phyloP scores from a whole-genome alignment of 805 yeast genomes.

The Wickerhamomyces chaumierensis region DNA sequence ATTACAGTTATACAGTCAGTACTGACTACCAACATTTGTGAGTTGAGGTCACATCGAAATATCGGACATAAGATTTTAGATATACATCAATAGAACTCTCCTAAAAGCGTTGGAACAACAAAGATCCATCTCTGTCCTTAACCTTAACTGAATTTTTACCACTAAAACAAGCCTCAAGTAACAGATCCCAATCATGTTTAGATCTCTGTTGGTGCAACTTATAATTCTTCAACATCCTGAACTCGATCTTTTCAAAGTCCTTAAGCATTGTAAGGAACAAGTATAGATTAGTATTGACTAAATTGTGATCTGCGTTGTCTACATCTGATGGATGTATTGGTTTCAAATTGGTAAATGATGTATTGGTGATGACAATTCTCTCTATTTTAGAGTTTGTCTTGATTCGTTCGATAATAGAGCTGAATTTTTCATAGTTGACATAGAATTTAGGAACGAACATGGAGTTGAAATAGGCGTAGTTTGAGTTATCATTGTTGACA shows the following conservation, averaged over 20 bases:
- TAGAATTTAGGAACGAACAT: slow-evolving; percentile 20
- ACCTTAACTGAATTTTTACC: slow-evolving; percentile 24
- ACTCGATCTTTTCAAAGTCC: slow-evolving; percentile 23
- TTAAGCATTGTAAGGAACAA: slow-evolving; percentile 21
- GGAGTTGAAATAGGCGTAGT: slow-evolving; percentile 17
- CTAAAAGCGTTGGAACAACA: slow-evolving; percentile 24
- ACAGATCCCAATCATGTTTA: slow-evolving; percentile 26
- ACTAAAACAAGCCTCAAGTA: slow-evolving; percentile 24
- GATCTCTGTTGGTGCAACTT: slow-evolving; percentile 26
- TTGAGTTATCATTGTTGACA: slow-evolving; percentile 14
- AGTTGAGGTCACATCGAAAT: too few species aligned
- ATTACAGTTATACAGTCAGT: too few species aligned
- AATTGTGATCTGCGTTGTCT: slow-evolving; percentile 16
- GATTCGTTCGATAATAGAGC: slow-evolving; percentile 5
- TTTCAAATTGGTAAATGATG: slow-evolving; percentile 16
- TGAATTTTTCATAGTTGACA: slow-evolving; percentile 12
- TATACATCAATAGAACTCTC: slow-evolving; percentile 5
- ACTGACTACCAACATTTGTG: too few species aligned
- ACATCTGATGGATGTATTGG: slow-evolving; percentile 17
- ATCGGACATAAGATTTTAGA: background rate
- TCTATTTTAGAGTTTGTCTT: slow-evolving; percentile 10
- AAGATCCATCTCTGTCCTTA: slow-evolving; percentile 27
- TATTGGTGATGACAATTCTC: slow-evolving; percentile 12
- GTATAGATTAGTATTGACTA: slow-evolving; percentile 27
- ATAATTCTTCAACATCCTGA: slow-evolving; percentile 25